Evolutionary conservation across 1,284 basidiomycete genomes (phyloP).

Genomic region (Ustilago lituana): DNA sequence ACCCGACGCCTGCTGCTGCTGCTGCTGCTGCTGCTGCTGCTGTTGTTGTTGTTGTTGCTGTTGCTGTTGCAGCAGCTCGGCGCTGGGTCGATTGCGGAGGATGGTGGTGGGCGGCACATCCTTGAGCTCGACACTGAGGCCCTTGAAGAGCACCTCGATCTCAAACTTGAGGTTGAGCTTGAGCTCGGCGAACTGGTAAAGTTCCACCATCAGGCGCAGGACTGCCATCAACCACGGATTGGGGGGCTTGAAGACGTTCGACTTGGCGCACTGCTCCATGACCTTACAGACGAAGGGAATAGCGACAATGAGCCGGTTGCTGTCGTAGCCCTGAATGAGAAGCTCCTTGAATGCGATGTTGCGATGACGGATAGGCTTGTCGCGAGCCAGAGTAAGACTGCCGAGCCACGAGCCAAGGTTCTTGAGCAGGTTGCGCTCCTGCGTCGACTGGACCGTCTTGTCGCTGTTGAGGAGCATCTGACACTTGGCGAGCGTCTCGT

Average conservation of each 20-base stretch:
- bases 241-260: slow-evolving; percentile 90
- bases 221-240: slow-evolving; percentile 99
- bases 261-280: slow-evolving; percentile 87
- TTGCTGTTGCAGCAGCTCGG: slow-evolving; percentile 33
- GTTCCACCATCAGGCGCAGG: slow-evolving; percentile 87
- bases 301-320: slow-evolving; percentile 87
- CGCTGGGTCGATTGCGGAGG: slow-evolving; percentile 73
- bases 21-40: slow-evolving; percentile 43
- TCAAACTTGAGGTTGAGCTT: slow-evolving; percentile 98
- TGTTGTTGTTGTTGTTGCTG: slow-evolving; percentile 49
- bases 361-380: slow-evolving; percentile 90
- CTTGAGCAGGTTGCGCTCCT: slow-evolving; percentile 86
- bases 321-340: slow-evolving; percentile 93
- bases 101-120: slow-evolving; percentile 84
- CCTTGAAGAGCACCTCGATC: slow-evolving; percentile 96
- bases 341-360: slow-evolving; percentile 97
- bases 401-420: slow-evolving; percentile 97
- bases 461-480: slow-evolving; percentile 95
- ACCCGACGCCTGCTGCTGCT: slow-evolving; percentile 28
- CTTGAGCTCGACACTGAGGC: slow-evolving; percentile 86
- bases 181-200: slow-evolving; percentile 95
- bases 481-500: slow-evolving; percentile 81
- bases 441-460: slow-evolving; percentile 82
- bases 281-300: slow-evolving; percentile 99
- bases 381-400: slow-evolving; percentile 87